These are phyloP conservation scores for Hymenoscyphus infarciens DNA, from an alignment of 2,329 filamentous ascomycete genomes.

Conservation along the genomic window DNA sequence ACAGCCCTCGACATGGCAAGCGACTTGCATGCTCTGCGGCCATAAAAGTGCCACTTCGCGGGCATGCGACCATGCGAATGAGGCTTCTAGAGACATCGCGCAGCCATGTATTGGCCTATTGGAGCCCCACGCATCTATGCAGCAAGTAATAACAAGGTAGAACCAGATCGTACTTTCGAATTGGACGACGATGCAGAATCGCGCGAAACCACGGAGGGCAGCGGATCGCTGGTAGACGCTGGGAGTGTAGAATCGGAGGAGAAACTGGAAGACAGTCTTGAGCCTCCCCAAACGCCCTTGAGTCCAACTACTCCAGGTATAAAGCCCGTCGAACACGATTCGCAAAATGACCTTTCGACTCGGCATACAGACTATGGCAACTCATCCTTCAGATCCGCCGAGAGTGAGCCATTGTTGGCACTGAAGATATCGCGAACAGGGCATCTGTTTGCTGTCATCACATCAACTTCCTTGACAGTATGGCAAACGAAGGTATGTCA, in stretches of 20 bases:
- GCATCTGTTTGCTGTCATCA: conserved; percentile 84
- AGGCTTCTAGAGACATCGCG: conserved; percentile 31
- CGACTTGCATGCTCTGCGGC: not conserved
- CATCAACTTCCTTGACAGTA: conserved; percentile 77
- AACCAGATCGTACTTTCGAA: conserved; percentile 48
- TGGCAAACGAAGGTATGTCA: conserved; percentile 86
- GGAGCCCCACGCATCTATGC: conserved; percentile 81
- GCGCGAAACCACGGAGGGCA: conserved; percentile 37
- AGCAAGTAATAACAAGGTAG: conserved; percentile 62
- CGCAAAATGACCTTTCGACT: conserved; percentile 30
- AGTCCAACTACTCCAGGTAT: conserved; percentile 56
- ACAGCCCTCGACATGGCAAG: not conserved
- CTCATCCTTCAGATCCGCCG: conserved; percentile 17
- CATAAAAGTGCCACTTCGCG: conserved; percentile 23
- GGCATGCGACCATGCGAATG: conserved; percentile 36
- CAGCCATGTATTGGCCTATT: conserved; percentile 85
- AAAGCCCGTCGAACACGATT: conserved; percentile 55
- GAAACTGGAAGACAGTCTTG: conserved; percentile 30
- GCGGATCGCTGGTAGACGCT: conserved; percentile 33
- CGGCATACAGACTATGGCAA: conserved; percentile 18
- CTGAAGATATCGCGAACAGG: conserved; percentile 75
- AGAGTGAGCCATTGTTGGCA: conserved; percentile 65
- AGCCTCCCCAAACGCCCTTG: conserved; percentile 25
- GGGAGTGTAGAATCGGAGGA: conserved; percentile 27
- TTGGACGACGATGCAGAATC: conserved; percentile 58